Evolutionary conservation across 768 basidiomycete species (phyloP).

Genomic region (Nevesoporus exiguus): DNA sequence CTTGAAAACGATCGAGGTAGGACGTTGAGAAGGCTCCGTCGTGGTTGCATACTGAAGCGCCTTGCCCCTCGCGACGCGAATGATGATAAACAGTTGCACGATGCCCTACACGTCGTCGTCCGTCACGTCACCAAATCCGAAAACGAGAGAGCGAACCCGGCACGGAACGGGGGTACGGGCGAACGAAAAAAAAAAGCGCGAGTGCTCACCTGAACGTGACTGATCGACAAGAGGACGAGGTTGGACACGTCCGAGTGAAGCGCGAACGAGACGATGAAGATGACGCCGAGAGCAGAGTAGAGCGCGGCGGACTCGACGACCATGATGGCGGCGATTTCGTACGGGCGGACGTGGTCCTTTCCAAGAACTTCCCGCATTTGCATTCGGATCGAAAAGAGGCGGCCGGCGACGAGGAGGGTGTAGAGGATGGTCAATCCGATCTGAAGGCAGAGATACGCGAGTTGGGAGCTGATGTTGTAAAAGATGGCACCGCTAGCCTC

Average conservation of each 20-base stretch:
- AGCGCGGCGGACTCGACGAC: slow-evolving; percentile 36
- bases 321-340: slow-evolving; percentile 30
- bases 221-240: slow-evolving; percentile 32
- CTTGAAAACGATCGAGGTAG: slow-evolving; percentile 8
- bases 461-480: slow-evolving; percentile 17
- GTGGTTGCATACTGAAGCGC: slow-evolving; percentile 11
- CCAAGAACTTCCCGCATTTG: slow-evolving; percentile 16
- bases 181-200: too few species aligned
- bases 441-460: slow-evolving; percentile 31
- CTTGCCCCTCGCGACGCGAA: slow-evolving; percentile 33
- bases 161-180: too few species aligned
- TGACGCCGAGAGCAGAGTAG: slow-evolving; percentile 24
- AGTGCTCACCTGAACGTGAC: slow-evolving; percentile 30
- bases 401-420: slow-evolving; percentile 29
- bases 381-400: slow-evolving; percentile 23
- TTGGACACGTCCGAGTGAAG: slow-evolving; percentile 27
- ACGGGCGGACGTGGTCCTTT: slow-evolving; percentile 16
- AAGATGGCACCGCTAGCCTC: slow-evolving; percentile 11
- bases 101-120: slow-evolving; percentile 27
- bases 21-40: not conserved
- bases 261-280: slow-evolving; percentile 33
- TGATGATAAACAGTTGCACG: slow-evolving; percentile 34
- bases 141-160: too few species aligned
- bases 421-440: slow-evolving; percentile 30
- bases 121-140: not conserved